Evolutionary conservation across 2,329 filamentous ascomycete genomes (phyloP), one percentile per base, ranked within the genome.

Genomic region (Trichoderma arundinaceum): DNA sequence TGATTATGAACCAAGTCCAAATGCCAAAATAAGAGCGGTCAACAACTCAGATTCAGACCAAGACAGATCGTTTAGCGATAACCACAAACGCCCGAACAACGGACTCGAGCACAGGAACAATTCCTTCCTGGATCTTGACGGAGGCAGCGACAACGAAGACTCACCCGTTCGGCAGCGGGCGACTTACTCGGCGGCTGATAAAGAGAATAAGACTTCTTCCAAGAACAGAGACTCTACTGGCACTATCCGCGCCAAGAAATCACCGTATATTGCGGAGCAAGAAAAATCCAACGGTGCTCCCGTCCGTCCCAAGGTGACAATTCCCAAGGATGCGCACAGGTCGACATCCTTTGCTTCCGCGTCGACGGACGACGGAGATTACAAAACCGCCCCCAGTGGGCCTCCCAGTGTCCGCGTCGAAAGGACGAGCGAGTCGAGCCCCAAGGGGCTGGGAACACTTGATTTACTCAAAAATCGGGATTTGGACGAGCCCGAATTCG

Each of bases 1-100:
- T 12, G 89, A 90, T 61, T 93, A 93, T 75, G 89, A 90, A 52
- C 90, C 90, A 12, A 88, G 88, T 68, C 86, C 87, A 44, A 89
- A 86, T 74, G 89, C 90, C 33, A 88, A 86, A n/a, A 90, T 92
- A 46, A 85, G 89, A 62, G 79, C 84, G n/a, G 86, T 91, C 41
- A 81, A 82, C 62, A 51, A 61, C 17, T 78, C 82, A 5, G 81
- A 80, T 43, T 80, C 81, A 9, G 76, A 76, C 13, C 69, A 73
- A 53, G 68, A 72, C 39, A 54, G 62, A 44, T 39, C 59, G 43
- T 64, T 66, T 41, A 68, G 53, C 38, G 67, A 67, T 48, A 76
- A 77, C 7, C 79, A 74, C 2, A 72, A 70, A 38, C 64, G 64
- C n/a, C 60, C 69, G 15, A 52, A 28, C 48, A 63, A 63, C 7